phyloP scores from a whole-genome alignment of 805 yeast genomes.

The Candida arabinofermentans region DNA sequence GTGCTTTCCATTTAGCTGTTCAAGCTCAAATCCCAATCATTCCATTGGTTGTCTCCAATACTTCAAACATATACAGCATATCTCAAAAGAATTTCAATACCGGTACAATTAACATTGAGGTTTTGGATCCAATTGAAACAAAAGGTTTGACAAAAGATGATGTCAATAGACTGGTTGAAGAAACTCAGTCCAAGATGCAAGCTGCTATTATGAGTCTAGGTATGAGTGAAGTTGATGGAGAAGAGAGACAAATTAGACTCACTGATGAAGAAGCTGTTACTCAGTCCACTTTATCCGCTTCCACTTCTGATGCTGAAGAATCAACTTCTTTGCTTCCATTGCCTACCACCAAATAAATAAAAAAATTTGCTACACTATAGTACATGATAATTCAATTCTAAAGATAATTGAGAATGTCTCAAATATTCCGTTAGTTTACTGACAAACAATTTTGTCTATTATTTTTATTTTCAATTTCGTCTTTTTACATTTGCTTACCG shows the following conservation, averaged over 20 bases:
- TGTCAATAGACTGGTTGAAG: conserved; percentile 54
- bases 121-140: conserved; percentile 78
- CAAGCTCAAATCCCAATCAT: conserved; percentile 87
- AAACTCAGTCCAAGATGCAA: conserved; percentile 58
- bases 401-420: no score
- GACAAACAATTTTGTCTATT: no score
- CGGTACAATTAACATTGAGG: conserved; percentile 76
- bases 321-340: conserved; percentile 4
- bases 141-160: conserved; percentile 66
- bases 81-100: conserved; percentile 59
- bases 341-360: conserved; percentile 1
- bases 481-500: no score
- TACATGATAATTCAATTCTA: no score
- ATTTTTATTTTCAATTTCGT: no score
- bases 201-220: conserved; percentile 39
- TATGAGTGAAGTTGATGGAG: conserved; percentile 33
- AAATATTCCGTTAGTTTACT: no score
- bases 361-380: not conserved
- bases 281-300: conserved; percentile 1
- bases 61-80: conserved; percentile 66
- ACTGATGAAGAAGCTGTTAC: conserved; percentile 3
- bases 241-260: conserved; percentile 1
- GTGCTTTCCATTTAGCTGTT: conserved; percentile 96
- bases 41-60: conserved; percentile 85
- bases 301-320: conserved; percentile 4